phyloP scores from a whole-genome alignment of 345 rosid species.

The Lepidium africanum region DNA sequence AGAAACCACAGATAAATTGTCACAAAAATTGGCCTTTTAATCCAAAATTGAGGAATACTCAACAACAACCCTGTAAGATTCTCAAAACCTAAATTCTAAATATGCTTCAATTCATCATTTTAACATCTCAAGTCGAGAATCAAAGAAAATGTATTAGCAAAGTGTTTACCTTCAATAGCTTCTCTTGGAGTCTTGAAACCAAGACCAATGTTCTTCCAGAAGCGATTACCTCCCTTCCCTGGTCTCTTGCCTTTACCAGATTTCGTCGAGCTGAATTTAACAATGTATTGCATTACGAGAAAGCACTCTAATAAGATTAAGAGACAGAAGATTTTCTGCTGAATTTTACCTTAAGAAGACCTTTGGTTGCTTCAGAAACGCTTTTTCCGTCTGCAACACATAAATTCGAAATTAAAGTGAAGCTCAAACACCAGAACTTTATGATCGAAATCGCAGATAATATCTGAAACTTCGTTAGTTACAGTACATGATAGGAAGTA shows the following conservation, averaged over 20 bases:
- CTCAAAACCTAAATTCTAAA: no score
- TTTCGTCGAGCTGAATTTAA: slow-evolving; percentile 37
- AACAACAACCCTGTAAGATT: neutral
- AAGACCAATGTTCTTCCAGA: slow-evolving; percentile 46
- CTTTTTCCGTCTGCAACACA: slow-evolving; percentile 37
- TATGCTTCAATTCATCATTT: neutral
- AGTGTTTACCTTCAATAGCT: slow-evolving; percentile 38
- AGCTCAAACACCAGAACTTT: neutral
- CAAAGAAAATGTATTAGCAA: neutral
- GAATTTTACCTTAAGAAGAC: slow-evolving; percentile 33
- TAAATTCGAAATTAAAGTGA: neutral
- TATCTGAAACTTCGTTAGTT: neutral
- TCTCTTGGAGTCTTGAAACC: slow-evolving; percentile 53
- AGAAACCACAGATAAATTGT: neutral
- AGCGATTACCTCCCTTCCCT: slow-evolving; percentile 47
- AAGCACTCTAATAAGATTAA: neutral
- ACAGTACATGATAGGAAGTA: neutral
- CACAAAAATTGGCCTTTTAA: neutral
- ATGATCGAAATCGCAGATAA: neutral
- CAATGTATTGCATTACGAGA: neutral
- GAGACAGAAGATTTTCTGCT: neutral
- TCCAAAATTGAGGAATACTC: neutral
- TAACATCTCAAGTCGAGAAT: neutral
- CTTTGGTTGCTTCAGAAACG: slow-evolving; percentile 40
- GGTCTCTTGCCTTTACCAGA: slow-evolving; percentile 47